These are phyloP conservation scores for Polychytrium aggregatum DNA, from an alignment of 192 early-diverging fungal species.

Conservation along the genomic window DNA sequence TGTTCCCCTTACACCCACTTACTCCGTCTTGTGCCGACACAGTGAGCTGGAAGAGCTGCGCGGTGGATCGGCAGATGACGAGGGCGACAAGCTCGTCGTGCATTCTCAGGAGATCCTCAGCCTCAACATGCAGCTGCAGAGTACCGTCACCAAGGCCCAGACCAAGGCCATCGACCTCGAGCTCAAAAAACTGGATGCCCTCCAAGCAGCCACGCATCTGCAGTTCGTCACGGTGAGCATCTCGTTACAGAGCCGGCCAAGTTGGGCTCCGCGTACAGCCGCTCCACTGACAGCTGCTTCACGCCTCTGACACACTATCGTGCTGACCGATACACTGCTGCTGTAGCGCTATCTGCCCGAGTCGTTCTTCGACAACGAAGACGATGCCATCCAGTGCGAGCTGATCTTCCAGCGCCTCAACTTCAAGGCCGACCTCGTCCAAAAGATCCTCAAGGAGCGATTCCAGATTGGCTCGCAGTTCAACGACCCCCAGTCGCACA, in stretches of 20 bases:
- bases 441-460: constrained; percentile 18
- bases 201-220: constrained; percentile 68
- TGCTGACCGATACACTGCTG: no score
- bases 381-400: constrained; percentile 60
- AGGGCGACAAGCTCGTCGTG: constrained; percentile 26
- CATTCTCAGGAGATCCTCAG: constrained; percentile 63
- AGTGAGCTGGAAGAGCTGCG: no score
- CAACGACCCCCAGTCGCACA: no score
- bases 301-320: constrained; percentile 6
- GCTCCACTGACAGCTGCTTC: constrained; percentile 1
- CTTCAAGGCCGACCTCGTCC: constrained; percentile 65
- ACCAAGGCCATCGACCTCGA: constrained; percentile 87
- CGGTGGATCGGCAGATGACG: constrained; percentile 41
- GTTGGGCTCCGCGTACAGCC: no score
- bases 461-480: no score
- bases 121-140: constrained; percentile 70
- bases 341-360: constrained; percentile 71
- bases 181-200: constrained; percentile 72
- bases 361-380: constrained; percentile 68
- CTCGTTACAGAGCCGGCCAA: not conserved
- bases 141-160: constrained; percentile 67
- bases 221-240: constrained; percentile 24
- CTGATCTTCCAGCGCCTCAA: constrained; percentile 69
- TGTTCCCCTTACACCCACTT: no score
- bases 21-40: no score